A percentile compares a stretch with the other conserved stretches of the same genome.
These are phyloP conservation scores for Pugionium cornutum DNA, from an alignment of 345 rosid genomes.

Conservation along the genomic window DNA sequence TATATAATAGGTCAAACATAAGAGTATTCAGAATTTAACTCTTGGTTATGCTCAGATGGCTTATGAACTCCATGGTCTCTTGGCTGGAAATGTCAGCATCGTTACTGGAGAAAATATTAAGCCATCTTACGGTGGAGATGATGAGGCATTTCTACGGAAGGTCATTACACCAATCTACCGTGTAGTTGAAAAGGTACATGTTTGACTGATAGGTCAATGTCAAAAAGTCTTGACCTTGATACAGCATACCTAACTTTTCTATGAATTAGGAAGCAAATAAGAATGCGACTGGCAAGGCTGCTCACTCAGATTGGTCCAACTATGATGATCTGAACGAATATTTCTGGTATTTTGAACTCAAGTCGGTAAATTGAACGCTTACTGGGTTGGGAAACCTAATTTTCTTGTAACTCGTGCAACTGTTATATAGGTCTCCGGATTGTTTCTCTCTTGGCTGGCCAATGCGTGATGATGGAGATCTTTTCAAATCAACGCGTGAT, in stretches of 20 bases:
- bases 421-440: constrained; percentile 67
- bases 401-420: constrained; percentile 12
- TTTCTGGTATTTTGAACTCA: constrained; percentile 69
- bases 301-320: constrained; percentile 91
- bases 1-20: constrained; percentile 15
- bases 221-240: constrained; percentile 17
- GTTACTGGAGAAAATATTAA: constrained; percentile 97
- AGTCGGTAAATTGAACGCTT: constrained; percentile 24
- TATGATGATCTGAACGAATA: constrained; percentile 98
- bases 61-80: constrained; percentile 92
- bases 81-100: constrained; percentile 98
- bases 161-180: constrained; percentile 88
- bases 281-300: constrained; percentile 73
- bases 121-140: constrained; percentile 98
- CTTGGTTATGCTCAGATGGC: constrained; percentile 70
- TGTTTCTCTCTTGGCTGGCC: constrained; percentile 99
- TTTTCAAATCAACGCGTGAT: constrained; percentile 81
- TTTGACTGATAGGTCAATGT: constrained; percentile 7
- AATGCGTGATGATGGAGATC: constrained; percentile 97
- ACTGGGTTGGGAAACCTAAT: constrained; percentile 21
- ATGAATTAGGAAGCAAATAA: constrained; percentile 75
- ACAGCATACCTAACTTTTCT: constrained; percentile 27
- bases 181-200: constrained; percentile 71
- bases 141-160: constrained; percentile 89
- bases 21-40: neutral